Base-by-base conservation (phyloP, 2,329 filamentous ascomycete genomes). In the Fusarium globosum region DNA sequence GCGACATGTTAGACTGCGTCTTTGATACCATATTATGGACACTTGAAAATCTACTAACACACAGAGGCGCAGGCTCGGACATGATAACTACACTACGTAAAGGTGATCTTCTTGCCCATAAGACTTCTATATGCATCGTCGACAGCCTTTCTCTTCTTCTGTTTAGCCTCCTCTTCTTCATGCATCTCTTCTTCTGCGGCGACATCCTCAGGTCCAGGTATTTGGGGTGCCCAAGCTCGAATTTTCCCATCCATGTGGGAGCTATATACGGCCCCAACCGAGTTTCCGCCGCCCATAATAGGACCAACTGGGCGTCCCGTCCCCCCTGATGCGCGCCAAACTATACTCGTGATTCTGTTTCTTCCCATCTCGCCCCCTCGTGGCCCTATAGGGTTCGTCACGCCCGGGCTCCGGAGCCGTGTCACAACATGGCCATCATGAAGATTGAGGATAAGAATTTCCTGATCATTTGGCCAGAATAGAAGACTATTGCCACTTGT, bases 201-300 rank as follows among this genome's bases (percentile, higher is more conserved):
- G 56, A 90, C 73, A 74, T 88, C 80, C 73, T 89, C 82, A 39
- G 83, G 84, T 9, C 88, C 89, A 2, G 85, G 82, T 11, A 89
- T 82, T 41, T 85, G 84, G 5, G 94, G 93, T 75, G 88, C 87
- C 95, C 96, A 98, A 8, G 89, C 89, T 49, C 92, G 88, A 65
- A 98, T 96, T 59, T 92, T 92, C 0, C 96, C 96, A 79, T 98
- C 94, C 7, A 92, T 87, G 77, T 97, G 94, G 4, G 91, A 92
- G 60, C 94, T 96, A 82, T 94, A 97, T 65, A 98, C 78, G 14
- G 84, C 87, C 1, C 88, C 88, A 9, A 86, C 74, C 26, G 84
- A 85, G 69, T 86, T 88, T 6, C 81, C 83, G 5, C 88, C 88
- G 8, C 88, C 88, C 85, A 89, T 88, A 73, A 92, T 91, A 3